These are phyloP conservation scores for Raphanus hybrid DNA, from an alignment of 441 rosid genomes.

Conservation along the genomic window DNA sequence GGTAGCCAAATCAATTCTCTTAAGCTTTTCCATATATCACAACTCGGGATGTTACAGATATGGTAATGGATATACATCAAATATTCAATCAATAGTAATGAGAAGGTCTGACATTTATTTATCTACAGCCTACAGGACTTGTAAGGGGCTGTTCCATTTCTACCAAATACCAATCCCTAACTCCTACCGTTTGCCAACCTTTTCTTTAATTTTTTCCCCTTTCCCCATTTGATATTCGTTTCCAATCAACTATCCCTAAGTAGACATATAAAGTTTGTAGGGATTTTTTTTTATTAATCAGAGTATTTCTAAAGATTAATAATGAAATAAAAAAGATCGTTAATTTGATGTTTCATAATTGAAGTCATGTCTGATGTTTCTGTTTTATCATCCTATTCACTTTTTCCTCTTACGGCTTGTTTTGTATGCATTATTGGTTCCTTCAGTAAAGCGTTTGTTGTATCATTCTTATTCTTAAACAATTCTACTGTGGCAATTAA, in stretches of 20 bases:
- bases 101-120: slow-evolving; percentile 17
- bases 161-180: slow-evolving; percentile 5
- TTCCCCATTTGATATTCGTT: not conserved
- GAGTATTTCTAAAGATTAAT: not conserved
- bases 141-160: not conserved
- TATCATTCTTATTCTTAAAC: not conserved
- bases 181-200: slow-evolving; percentile 23
- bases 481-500: not conserved
- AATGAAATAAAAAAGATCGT: not conserved
- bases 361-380: not conserved
- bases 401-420: not conserved
- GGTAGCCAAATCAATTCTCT: too few species aligned
- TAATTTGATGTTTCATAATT: not conserved
- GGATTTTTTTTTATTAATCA: not conserved
- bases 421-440: not conserved
- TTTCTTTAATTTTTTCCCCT: not conserved
- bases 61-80: not conserved
- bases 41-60: too few species aligned
- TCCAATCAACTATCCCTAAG: not conserved
- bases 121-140: not conserved
- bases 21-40: too few species aligned
- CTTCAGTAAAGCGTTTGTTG: not conserved
- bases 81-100: not conserved
- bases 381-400: not conserved
- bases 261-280: not conserved